phyloP scores from a whole-genome alignment of 2,329 filamentous ascomycete genomes.

The Drechslerella stenobrocha region DNA sequence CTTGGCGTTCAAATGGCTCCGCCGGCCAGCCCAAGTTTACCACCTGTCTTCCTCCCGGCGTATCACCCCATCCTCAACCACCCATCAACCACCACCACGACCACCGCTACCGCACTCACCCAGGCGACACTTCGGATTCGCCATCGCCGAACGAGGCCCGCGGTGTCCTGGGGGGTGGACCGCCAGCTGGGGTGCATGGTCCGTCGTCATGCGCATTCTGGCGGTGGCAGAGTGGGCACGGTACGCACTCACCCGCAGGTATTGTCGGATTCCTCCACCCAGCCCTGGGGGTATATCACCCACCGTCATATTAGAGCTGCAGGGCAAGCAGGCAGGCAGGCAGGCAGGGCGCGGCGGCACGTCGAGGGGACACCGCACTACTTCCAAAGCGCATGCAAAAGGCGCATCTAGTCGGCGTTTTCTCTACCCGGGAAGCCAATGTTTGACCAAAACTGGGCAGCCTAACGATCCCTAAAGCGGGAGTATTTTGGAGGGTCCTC shows the following conservation, averaged over 20 bases:
- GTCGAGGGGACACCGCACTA: slow-evolving; percentile 22
- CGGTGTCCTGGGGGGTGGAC: too few relatives aligned
- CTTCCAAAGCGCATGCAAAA: slow-evolving; percentile 22
- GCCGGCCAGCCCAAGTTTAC: neutral
- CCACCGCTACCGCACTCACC: neutral
- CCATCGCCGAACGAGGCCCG: slow-evolving; percentile 29
- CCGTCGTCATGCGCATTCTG: too few relatives aligned
- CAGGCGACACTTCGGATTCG: slow-evolving; percentile 29
- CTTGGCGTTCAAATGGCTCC: slow-evolving; percentile 6
- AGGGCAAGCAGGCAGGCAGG: too few relatives aligned
- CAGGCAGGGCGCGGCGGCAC: neutral
- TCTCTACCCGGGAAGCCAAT: slow-evolving; percentile 35
- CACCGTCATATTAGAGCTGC: too few relatives aligned
- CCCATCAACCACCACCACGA: neutral
- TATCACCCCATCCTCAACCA: neutral
- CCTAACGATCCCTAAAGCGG: slow-evolving; percentile 29
- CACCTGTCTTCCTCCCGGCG: neutral
- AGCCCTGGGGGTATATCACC: too few relatives aligned
- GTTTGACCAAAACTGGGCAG: slow-evolving; percentile 8
- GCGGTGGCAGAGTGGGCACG: too few relatives aligned
- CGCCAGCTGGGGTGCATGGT: too few relatives aligned
- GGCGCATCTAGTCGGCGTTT: slow-evolving; percentile 35
- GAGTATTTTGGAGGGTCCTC: slow-evolving; percentile 18
- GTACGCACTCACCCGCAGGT: too few relatives aligned
- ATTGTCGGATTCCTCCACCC: too few relatives aligned